Base-by-base conservation (phyloP, 345 rosid species). In the Geranium brycei region DNA sequence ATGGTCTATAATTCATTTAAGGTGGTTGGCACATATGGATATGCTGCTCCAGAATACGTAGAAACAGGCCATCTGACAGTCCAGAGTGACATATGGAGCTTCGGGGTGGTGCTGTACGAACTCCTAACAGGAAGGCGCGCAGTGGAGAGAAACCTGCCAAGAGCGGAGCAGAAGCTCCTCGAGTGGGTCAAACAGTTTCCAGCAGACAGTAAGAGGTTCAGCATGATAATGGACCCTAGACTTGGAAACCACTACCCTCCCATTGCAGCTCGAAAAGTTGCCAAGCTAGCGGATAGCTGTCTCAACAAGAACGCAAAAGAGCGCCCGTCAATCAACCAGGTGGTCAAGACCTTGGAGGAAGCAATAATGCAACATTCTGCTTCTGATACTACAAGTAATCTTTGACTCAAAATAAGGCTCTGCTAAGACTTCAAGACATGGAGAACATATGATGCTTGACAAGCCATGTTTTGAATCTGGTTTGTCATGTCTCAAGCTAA, bases 1-100 rank as follows among this genome's bases (percentile, higher is more conserved):
- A 23, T 23, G 28, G 28, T 23, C 28, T 23, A 23, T 23, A 23
- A 23, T 23, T 23, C 28, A 23, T 23, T 23, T 23, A 23, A 93
- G 99, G 87, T 83, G 64, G 83, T 93, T 5, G 99, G 99, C 18
- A 93, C 99, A n/a, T 70, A 78, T 1, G 99, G 99, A 3, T 93
- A 93, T 51, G 99, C 99, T 31, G 96, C 95, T 4, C 99, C 99
- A 0, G 97, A 93, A 69, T 93, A 93, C 35, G 77, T 93, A 8
- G 77, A 80, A 69, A 93, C 99, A 0, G 99, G 99, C 40, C 97
- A 90, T 72, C 99, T 93, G 41, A 80, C 77, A 18, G 62, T 68
- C 67, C 87, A 78, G 1, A 80, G 81, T 17, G 99, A 93, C 64
- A 66, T 86, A 38, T 93, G 91, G 85, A 90, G 85, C 47, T 89